A percentile compares a stretch with the other conserved stretches of the same genome.
Evolutionary conservation across 2,329 filamentous ascomycete species (phyloP).

Genomic region (Monosporascus sp.): DNA sequence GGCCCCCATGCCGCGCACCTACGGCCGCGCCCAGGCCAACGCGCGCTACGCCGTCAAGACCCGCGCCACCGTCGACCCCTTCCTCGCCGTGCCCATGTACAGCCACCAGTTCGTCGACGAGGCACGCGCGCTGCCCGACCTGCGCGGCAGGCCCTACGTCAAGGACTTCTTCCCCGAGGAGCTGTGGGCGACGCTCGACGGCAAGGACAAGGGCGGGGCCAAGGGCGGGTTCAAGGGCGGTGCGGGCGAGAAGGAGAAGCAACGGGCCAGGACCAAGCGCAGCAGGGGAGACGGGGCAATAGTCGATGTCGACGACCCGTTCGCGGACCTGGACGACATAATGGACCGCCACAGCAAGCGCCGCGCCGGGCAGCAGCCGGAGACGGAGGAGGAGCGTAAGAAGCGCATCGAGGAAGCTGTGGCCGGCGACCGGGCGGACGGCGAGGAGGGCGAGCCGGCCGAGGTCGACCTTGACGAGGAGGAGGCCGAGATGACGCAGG

Average conservation of each 20-base stretch:
- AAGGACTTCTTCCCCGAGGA: constrained; percentile 52
- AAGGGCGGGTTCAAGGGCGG: constrained; percentile 19
- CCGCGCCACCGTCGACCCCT: constrained; percentile 53
- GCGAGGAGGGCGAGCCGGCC: constrained; percentile 30
- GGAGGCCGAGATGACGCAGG: constrained; percentile 36
- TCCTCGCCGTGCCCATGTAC: constrained; percentile 55
- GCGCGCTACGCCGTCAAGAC: constrained; percentile 50
- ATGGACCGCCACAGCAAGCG: constrained; percentile 7
- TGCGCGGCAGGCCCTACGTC: constrained; percentile 43
- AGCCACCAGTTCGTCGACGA: constrained; percentile 49
- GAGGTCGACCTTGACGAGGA: constrained; percentile 39
- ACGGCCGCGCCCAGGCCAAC: constrained; percentile 56
- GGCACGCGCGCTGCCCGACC: constrained; percentile 50
- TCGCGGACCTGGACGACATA: constrained; percentile 16
- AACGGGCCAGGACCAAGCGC: not conserved
- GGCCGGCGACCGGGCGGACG: constrained; percentile 23
- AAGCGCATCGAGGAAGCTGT: constrained; percentile 25
- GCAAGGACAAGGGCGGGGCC: constrained; percentile 32
- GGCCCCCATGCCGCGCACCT: constrained; percentile 38
- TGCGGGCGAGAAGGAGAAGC: not conserved
- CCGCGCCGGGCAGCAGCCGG: constrained; percentile 21
- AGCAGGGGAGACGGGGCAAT: not conserved
- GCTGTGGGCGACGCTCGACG: constrained; percentile 51
- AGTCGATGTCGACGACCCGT: constrained; percentile 7
- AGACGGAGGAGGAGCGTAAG: constrained; percentile 30